A percentile compares a stretch with the other conserved stretches of the same genome.
Evolutionary conservation across 2,329 filamentous ascomycete genomes (phyloP).

Genomic region (Hawksworthiomyces lignivorus): DNA sequence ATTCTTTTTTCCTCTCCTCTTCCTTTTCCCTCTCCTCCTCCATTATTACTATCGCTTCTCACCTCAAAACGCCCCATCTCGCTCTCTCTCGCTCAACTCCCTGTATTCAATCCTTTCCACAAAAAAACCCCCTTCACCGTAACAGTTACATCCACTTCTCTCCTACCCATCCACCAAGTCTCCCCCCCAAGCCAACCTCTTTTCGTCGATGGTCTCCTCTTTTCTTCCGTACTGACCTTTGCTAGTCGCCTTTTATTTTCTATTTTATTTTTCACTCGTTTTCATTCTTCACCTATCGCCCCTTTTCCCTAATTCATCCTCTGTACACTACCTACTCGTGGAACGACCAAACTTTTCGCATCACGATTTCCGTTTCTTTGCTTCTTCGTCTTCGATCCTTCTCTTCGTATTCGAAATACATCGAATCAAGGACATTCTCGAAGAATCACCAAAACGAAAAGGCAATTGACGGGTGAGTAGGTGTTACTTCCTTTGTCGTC

Average conservation of each 20-base stretch:
- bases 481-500: conserved; percentile 1
- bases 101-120: too few species aligned
- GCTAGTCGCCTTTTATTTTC: too few species aligned
- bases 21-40: neutral
- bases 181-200: conserved; percentile 5
- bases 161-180: conserved; percentile 1
- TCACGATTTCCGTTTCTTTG: neutral
- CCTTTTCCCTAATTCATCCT: too few species aligned
- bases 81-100: neutral
- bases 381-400: neutral
- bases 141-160: neutral
- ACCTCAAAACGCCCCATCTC: neutral
- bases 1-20: conserved; percentile 1
- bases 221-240: too few species aligned
- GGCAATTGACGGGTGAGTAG: too few species aligned
- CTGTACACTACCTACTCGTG: too few species aligned
- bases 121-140: neutral
- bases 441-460: too few species aligned
- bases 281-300: neutral
- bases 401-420: too few species aligned
- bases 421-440: too few species aligned
- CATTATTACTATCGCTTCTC: neutral
- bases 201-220: conserved; percentile 9
- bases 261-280: too few species aligned
- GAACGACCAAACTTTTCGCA: too few species aligned